These are phyloP conservation scores for Melanogaster broomeanus DNA, from an alignment of 768 basidiomycete species.

Conservation along the genomic window DNA sequence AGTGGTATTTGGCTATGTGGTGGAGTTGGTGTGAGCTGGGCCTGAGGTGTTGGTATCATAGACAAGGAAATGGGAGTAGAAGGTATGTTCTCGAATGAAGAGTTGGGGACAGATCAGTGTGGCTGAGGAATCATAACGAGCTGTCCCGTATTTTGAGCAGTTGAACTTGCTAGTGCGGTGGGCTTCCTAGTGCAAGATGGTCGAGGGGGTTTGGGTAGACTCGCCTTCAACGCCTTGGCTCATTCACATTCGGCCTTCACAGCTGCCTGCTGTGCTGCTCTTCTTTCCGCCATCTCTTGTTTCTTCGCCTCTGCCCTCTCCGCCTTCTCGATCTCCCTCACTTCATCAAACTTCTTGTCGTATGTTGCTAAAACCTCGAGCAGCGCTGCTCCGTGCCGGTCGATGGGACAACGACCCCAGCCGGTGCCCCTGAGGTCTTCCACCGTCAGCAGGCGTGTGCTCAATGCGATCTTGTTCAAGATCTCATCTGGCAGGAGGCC, in stretches of 20 bases:
- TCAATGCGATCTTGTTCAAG: slow-evolving; percentile 22
- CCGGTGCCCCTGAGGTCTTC: slow-evolving; percentile 11
- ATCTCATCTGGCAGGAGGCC: slow-evolving; percentile 26
- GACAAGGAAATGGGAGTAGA: background rate
- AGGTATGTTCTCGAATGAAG: background rate
- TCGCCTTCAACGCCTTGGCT: background rate
- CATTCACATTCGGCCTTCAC: background rate
- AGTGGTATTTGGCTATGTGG: no score
- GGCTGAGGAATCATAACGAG: background rate
- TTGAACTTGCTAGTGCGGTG: background rate
- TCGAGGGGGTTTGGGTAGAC: background rate
- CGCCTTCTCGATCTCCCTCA: slow-evolving; percentile 6
- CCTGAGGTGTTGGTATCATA: background rate
- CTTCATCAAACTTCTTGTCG: slow-evolving; percentile 6
- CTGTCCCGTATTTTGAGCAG: background rate
- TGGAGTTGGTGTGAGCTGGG: no score
- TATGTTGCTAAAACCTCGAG: slow-evolving; percentile 13
- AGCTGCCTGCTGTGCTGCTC: background rate
- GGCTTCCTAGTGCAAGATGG: background rate
- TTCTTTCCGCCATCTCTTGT: background rate
- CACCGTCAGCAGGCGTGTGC: slow-evolving; percentile 4
- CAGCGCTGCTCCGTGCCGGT: slow-evolving; percentile 21
- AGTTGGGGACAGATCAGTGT: background rate
- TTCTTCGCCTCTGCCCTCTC: slow-evolving; percentile 3
- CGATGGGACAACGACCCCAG: slow-evolving; percentile 10